phyloP scores from a whole-genome alignment of 2,329 filamentous ascomycete genomes.

The Penicillium sp. region DNA sequence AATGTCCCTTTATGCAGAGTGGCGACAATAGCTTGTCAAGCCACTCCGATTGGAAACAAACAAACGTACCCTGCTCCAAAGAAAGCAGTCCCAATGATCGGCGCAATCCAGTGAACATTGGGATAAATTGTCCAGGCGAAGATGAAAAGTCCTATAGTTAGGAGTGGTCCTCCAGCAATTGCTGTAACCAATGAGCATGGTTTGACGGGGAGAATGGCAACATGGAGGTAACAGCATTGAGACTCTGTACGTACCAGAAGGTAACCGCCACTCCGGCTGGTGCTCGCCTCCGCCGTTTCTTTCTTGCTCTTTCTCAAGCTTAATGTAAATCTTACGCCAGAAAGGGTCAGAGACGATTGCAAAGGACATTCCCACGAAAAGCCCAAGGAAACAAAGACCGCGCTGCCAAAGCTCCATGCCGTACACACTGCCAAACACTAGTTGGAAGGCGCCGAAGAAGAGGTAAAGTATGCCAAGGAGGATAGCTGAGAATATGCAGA shows the following conservation, averaged over 20 bases:
- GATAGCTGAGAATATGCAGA: conserved; percentile 82
- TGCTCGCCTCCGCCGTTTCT: conserved; percentile 37
- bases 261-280: conserved; percentile 87
- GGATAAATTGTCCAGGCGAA: conserved; percentile 86
- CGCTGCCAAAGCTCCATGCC: conserved; percentile 78
- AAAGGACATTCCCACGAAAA: conserved; percentile 54
- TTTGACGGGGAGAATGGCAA: background rate
- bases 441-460: conserved; percentile 85
- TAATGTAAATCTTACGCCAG: conserved; percentile 52
- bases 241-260: conserved; percentile 58
- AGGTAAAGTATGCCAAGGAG: conserved; percentile 88
- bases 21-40: conserved; percentile 6
- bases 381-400: conserved; percentile 74
- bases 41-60: conserved; percentile 19
- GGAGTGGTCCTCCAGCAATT: conserved; percentile 74
- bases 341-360: conserved; percentile 52
- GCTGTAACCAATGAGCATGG: conserved; percentile 38
- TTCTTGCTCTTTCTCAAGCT: conserved; percentile 46
- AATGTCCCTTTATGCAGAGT: background rate
- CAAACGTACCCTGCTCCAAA: conserved; percentile 71
- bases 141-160: conserved; percentile 82
- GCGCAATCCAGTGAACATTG: conserved; percentile 74
- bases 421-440: conserved; percentile 77
- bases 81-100: conserved; percentile 72
- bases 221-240: background rate